phyloP scores from a whole-genome alignment of 176 grass and related monocot species.

The Tillandsia leiboldiana region DNA sequence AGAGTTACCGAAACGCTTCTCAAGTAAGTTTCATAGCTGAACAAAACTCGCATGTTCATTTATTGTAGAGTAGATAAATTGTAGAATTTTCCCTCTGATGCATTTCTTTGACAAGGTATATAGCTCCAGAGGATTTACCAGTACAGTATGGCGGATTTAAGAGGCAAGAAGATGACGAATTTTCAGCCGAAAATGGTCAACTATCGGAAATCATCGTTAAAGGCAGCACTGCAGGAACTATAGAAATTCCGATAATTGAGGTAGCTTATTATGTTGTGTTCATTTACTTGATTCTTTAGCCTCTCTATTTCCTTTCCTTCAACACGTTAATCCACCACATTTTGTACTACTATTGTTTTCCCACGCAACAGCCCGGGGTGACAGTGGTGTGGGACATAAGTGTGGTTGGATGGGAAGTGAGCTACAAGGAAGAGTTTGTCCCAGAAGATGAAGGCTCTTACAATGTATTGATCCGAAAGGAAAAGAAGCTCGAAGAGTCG shows the following conservation, averaged over 20 bases:
- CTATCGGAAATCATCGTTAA: conserved; percentile 18
- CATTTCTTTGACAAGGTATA: conserved; percentile 15
- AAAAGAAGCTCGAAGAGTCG: conserved; percentile 20
- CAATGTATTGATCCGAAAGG: conserved; percentile 29
- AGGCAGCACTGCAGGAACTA: conserved; percentile 3
- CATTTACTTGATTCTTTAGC: background rate
- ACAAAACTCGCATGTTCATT: background rate
- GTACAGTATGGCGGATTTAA: conserved; percentile 36
- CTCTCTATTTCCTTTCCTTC: background rate
- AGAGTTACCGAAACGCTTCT: conserved; percentile 41
- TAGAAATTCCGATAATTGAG: conserved; percentile 25
- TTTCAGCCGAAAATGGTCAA: conserved; percentile 18
- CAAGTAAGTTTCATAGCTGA: conserved; percentile 17
- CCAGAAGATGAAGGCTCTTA: conserved; percentile 43
- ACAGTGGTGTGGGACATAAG: conserved; percentile 29
- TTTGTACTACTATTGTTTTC: background rate
- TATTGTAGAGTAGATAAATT: background rate
- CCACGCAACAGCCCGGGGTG: conserved; percentile 22
- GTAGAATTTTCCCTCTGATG: background rate
- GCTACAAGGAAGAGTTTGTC: conserved; percentile 42
- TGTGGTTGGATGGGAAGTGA: conserved; percentile 37
- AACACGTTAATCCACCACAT: background rate
- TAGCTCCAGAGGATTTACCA: conserved; percentile 33
- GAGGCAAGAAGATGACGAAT: conserved; percentile 30
- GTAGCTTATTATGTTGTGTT: background rate